Conservation (phyloP, 1,284 basidiomycete genomes). For the Exobasidium rhododendri region DNA sequence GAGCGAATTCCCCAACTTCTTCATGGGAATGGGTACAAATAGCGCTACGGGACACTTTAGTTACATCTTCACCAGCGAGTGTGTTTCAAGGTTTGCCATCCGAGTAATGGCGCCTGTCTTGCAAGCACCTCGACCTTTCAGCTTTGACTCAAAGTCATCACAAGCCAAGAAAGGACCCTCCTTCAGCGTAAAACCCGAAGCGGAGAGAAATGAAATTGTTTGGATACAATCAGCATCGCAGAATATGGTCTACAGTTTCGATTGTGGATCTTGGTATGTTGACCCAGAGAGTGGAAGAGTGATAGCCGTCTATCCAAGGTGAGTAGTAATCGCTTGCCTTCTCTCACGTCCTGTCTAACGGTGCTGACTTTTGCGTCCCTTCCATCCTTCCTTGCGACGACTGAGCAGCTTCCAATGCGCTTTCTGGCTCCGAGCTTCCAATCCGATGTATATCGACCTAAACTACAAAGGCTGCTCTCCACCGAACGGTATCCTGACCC, state of each 20-base stretch:
- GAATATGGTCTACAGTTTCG: constrained; percentile 34
- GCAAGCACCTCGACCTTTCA: constrained; percentile 22
- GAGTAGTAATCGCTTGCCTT: too few relatives aligned
- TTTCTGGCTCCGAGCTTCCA: not conserved
- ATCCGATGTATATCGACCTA: not conserved
- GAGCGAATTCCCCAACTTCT: constrained; percentile 48
- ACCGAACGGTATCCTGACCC: not conserved
- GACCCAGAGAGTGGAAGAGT: constrained; percentile 37
- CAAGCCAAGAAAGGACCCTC: constrained; percentile 26
- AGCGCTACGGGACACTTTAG: constrained; percentile 47
- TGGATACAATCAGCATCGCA: constrained; percentile 21
- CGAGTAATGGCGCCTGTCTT: constrained; percentile 37
- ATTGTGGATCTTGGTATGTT: constrained; percentile 48
- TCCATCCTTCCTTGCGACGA: too few relatives aligned
- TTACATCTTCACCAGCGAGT: constrained; percentile 45
- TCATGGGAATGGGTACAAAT: constrained; percentile 44
- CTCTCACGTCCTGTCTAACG: too few relatives aligned
- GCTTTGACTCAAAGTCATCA: constrained; percentile 8
- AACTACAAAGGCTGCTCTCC: not conserved
- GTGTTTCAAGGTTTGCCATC: constrained; percentile 36
- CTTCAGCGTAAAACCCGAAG: constrained; percentile 39
- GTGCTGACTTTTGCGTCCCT: too few relatives aligned
- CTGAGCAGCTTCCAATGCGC: constrained; percentile 45
- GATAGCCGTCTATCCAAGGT: constrained; percentile 44
- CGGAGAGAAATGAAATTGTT: constrained; percentile 45